Evolutionary conservation across 768 basidiomycete species (phyloP).

Genomic region (Lentinula edodes): DNA sequence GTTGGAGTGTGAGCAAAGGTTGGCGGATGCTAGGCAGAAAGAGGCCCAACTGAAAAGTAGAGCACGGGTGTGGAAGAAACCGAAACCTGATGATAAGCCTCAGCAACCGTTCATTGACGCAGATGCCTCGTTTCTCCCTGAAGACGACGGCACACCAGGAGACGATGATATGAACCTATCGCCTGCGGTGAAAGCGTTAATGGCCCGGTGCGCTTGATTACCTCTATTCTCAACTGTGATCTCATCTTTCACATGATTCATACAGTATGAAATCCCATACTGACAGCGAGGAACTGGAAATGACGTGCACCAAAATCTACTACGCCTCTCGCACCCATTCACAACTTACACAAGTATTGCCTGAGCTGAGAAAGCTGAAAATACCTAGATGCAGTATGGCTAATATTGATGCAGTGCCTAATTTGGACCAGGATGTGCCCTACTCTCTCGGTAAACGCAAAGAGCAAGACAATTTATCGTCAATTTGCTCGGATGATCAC

Average conservation of each 20-base stretch:
- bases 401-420: background rate
- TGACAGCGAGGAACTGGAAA: slow-evolving; percentile 33
- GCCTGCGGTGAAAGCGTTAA: slow-evolving; percentile 70
- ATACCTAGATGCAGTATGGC: slow-evolving; percentile 23
- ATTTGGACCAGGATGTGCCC: background rate
- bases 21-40: slow-evolving; percentile 54
- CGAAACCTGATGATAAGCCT: slow-evolving; percentile 12
- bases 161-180: slow-evolving; percentile 56
- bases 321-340: slow-evolving; percentile 97
- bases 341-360: slow-evolving; percentile 85
- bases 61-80: slow-evolving; percentile 56
- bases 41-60: slow-evolving; percentile 52
- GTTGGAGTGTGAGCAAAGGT: slow-evolving; percentile 52
- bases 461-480: slow-evolving; percentile 19
- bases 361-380: slow-evolving; percentile 74
- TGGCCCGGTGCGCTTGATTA: slow-evolving; percentile 49
- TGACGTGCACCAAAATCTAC: slow-evolving; percentile 76
- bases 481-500: slow-evolving; percentile 15
- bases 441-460: slow-evolving; percentile 15
- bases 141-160: slow-evolving; percentile 30
- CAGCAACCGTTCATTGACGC: slow-evolving; percentile 30
- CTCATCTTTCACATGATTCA: too few species aligned
- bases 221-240: slow-evolving; percentile 15
- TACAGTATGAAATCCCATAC: slow-evolving; percentile 8
- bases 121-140: slow-evolving; percentile 74